A percentile compares a stretch with the other conserved stretches of the same genome.
Conservation (phyloP, 2,329 filamentous ascomycete species). For the Colletotrichum viniferum region DNA sequence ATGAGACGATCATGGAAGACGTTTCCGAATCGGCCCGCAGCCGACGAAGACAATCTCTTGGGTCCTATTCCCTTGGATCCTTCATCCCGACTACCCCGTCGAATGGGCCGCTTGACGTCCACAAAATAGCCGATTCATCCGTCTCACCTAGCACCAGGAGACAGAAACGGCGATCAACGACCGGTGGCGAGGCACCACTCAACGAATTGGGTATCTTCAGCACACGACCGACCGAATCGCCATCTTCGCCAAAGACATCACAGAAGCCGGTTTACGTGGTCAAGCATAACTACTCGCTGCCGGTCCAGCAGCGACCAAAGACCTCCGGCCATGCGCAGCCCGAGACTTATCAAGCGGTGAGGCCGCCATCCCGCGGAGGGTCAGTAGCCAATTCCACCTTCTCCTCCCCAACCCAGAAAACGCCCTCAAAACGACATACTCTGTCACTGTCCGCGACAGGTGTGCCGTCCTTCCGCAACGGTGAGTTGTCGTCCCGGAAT, state of each 20-base stretch:
- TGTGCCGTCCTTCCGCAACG: background rate
- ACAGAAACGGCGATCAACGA: background rate
- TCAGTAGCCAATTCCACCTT: slow-evolving; percentile 19
- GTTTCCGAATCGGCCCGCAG: background rate
- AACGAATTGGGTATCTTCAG: slow-evolving; percentile 8
- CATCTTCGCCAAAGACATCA: slow-evolving; percentile 12
- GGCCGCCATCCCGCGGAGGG: slow-evolving; percentile 21
- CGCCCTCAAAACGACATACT: slow-evolving; percentile 9
- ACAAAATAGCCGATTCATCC: background rate
- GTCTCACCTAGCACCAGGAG: background rate
- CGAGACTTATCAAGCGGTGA: slow-evolving; percentile 7
- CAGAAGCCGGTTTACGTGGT: slow-evolving; percentile 27
- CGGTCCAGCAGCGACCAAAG: slow-evolving; percentile 12
- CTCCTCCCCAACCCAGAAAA: slow-evolving; percentile 17
- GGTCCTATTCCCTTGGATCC: slow-evolving; percentile 20
- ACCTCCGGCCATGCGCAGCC: background rate
- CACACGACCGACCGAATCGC: background rate
- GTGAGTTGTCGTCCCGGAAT: background rate
- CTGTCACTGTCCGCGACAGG: slow-evolving; percentile 1
- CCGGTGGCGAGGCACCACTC: background rate
- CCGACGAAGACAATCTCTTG: slow-evolving; percentile 15
- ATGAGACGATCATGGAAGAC: slow-evolving; percentile 8
- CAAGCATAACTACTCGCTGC: slow-evolving; percentile 24
- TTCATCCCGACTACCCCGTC: slow-evolving; percentile 16
- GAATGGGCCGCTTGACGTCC: background rate